Evolutionary conservation across 345 rosid genomes (phyloP).

Genomic region (Raphanus raphanistrum): DNA sequence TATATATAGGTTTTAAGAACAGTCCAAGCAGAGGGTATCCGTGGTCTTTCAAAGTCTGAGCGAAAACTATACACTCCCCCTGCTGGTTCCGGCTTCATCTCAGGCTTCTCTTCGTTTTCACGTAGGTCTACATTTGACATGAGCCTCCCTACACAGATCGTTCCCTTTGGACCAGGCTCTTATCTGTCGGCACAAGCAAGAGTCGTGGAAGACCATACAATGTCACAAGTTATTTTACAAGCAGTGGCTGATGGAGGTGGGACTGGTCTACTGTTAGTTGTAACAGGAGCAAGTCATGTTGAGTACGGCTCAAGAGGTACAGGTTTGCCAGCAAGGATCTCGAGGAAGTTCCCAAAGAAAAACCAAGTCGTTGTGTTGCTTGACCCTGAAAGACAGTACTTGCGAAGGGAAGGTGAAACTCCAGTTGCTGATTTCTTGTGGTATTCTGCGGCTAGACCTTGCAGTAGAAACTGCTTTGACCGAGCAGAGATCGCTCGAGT

Average conservation of each 20-base stretch:
- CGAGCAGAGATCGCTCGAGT: constrained; percentile 97
- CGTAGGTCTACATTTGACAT: constrained; percentile 58
- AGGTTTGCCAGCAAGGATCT: constrained; percentile 86
- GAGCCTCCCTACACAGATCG: constrained; percentile 50
- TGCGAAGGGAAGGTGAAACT: constrained; percentile 85
- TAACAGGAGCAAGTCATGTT: constrained; percentile 84
- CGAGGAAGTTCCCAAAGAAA: constrained; percentile 81
- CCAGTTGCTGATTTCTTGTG: constrained; percentile 91
- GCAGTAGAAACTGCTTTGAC: constrained; percentile 93
- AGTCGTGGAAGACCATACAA: constrained; percentile 81
- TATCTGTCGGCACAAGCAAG: constrained; percentile 84
- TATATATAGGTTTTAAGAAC: constrained; percentile 68
- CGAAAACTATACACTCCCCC: constrained; percentile 80
- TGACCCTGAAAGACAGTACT: constrained; percentile 85
- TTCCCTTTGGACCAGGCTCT: constrained; percentile 88
- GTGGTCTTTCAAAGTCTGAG: constrained; percentile 79
- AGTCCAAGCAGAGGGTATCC: constrained; percentile 90
- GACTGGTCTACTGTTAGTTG: constrained; percentile 69
- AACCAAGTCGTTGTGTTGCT: constrained; percentile 81
- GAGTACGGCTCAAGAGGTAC: constrained; percentile 81
- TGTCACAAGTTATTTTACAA: constrained; percentile 76
- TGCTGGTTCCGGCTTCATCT: constrained; percentile 89
- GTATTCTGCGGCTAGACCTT: constrained; percentile 97
- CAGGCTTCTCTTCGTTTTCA: constrained; percentile 77
- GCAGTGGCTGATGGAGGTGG: constrained; percentile 58